Evolutionary conservation across 179 eudicot genomes (phyloP).

Genomic region (Amaranthus tricolor): DNA sequence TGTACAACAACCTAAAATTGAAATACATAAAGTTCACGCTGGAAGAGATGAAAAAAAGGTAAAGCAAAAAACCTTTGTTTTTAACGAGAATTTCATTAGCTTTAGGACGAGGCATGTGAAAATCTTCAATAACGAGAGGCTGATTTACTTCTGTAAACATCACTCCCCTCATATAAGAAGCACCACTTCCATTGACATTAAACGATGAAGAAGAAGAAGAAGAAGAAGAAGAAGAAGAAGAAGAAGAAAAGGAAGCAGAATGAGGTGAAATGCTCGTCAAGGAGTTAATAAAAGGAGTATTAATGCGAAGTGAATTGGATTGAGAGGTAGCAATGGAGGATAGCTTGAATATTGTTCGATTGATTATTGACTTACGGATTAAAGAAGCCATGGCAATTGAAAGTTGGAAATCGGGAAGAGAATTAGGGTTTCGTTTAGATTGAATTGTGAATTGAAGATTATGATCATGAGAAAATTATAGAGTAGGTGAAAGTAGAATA

Average conservation of each 20-base stretch:
- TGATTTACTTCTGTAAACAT: constrained; percentile 72
- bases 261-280: not conserved
- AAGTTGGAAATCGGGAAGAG: not conserved
- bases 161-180: constrained; percentile 80
- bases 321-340: not conserved
- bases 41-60: not conserved
- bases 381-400: constrained; percentile 1
- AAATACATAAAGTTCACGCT: no score
- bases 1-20: no score
- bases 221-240: not conserved
- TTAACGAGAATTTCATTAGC: constrained; percentile 86
- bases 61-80: constrained; percentile 67
- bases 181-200: constrained; percentile 50
- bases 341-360: not conserved
- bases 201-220: constrained; percentile 38
- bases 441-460: not conserved
- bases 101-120: constrained; percentile 92
- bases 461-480: not conserved
- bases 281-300: not conserved
- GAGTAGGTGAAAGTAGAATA: no score
- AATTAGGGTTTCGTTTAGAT: not conserved
- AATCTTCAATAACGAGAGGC: constrained; percentile 82
- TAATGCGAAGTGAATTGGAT: constrained; percentile 7
- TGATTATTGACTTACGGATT: constrained; percentile 17
- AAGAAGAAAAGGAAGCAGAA: constrained; percentile 11